Percentiles rank a stretch among this genome's conserved stretches.
Evolutionary conservation across 2,329 filamentous ascomycete species (phyloP).

Genomic region (Lachnellula subtilissima): DNA sequence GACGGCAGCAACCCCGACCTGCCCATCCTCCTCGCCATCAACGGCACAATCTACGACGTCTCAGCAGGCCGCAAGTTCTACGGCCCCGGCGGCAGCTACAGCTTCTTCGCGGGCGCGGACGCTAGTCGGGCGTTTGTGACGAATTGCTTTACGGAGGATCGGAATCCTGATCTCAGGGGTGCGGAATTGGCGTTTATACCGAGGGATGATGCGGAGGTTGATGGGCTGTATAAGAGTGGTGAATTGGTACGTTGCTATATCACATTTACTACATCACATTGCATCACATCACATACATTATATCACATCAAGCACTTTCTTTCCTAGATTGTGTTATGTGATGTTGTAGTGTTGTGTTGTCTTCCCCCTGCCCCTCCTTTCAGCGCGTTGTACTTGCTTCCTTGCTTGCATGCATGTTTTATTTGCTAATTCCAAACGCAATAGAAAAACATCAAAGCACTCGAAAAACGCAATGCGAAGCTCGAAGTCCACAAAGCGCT

Average conservation of each 20-base stretch:
- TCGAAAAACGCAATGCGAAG: conserved; percentile 62
- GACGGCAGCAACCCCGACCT: conserved; percentile 70
- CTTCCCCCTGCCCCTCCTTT: no score
- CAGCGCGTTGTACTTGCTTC: no score
- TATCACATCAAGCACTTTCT: no score
- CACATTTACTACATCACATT: no score
- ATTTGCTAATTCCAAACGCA: no score
- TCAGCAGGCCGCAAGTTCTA: conserved; percentile 64
- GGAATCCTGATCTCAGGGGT: conserved; percentile 77
- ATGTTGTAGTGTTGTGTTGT: no score
- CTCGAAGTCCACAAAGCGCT: conserved; percentile 63
- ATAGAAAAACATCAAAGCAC: conserved; percentile 43
- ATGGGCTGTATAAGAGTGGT: conserved; percentile 48
- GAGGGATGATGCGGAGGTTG: conserved; percentile 56
- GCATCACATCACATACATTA: no score
- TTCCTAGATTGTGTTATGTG: no score
- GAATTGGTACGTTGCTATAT: conserved; percentile 37
- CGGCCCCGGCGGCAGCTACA: conserved; percentile 80
- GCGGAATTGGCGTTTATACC: conserved; percentile 81
- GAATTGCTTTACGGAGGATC: conserved; percentile 77
- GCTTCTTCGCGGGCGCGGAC: conserved; percentile 81
- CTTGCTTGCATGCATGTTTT: no score
- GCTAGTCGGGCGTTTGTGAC: conserved; percentile 87
- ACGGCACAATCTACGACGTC: conserved; percentile 83
- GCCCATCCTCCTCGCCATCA: conserved; percentile 87